Evolutionary conservation across 2,329 filamentous ascomycete species (phyloP), one percentile per base, ranked within the genome.

Genomic region (Chaetomium sp.): DNA sequence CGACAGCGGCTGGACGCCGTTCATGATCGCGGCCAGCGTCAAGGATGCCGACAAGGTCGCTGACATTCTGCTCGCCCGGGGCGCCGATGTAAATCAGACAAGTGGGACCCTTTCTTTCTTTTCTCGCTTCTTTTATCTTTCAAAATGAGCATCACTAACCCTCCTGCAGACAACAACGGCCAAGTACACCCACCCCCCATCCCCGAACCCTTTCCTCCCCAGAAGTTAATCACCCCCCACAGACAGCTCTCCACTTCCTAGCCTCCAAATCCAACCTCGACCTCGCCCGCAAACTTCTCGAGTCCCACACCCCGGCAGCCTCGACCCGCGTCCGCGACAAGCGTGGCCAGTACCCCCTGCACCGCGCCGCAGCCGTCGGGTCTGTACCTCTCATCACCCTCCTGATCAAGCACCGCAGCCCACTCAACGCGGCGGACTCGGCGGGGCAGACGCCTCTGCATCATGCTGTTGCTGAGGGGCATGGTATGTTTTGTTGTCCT

Each of bases 171-270:
- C 66, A 78, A 82, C 68, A 81, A 74, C 57, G 86, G 85, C 58
- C 87, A 88, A 48, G 9, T 56, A 45, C 10, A 33, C 37, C 37
- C 36, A 49, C 42, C 10, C n/a, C 41, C 35, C 40, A 45, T 27
- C 6, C 19, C n/a, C 27, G 14, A 9, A 5, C 10, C 43, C n/a
- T 34, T 44, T 8, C n/a, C n/a, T n/a, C n/a, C n/a, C n/a, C n/a
- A n/a, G n/a, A n/a, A n/a, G n/a, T n/a, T n/a, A n/a, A n/a, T n/a
- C n/a, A n/a, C n/a, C n/a, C n/a, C n/a, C n/a, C 1, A 49, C 63
- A 95, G 82, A 96, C 91, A 27, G 89, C 87, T 8, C 80, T 99
- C 19, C 92, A 97, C 71, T 96, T 97, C 68, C 85, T 91, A 49
- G 87, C 89, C 11, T 96, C 91, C 36, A 99, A 99, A 72, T 84